Evolutionary conservation across 2,329 filamentous ascomycete species (phyloP), one percentile per base, ranked within the genome.

Genomic region (Rhynchosporium graminicola): DNA sequence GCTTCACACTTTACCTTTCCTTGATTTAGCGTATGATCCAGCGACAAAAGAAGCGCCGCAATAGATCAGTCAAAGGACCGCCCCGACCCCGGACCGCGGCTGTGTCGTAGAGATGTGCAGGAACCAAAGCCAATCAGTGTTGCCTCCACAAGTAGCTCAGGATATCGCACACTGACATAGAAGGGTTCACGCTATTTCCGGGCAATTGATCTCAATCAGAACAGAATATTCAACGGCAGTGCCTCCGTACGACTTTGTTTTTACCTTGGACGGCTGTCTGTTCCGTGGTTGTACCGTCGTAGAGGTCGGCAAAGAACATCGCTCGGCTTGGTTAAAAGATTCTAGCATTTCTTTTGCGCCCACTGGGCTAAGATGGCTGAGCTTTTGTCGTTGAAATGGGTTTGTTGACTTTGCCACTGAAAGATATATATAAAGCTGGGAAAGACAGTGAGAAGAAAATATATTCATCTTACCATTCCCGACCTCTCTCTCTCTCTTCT

Each of bases 341-440:
- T 29, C 13, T 15, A 40, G 20, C 36, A 28, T 54, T 54, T 40
- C 36, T 38, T 38, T 42, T 54, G 36, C 9, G 33, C 9, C 9
- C 33, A 36, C 33, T 10, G 9, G 33, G 33, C 33, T 36, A 10
- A 5, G 9, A 10, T 6, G 6, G 33, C 9, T 5, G 33, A 36
- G 6, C 33, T 10, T 36, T 36, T 10, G 9, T 36, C 51, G 54
- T n/a, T 38, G 31, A 31, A 40, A 46, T 40, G 43, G 5, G 43
- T 45, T 57, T 57, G 54, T 57, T 57, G 31, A 57, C 42, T 33
- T 36, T 57, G 40, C n/a, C 10, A 28, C 31, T 45, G 45, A 26
- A 20, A 20, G 20, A 20, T 20, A 45, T 45, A 57, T 38, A 33
- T 57, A 57, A 57, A 8, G 28, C 10, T 3, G 40, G 28, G 28